phyloP scores from a whole-genome alignment of 129 eudicot species.

The Chrysanthemum seticuspe region DNA sequence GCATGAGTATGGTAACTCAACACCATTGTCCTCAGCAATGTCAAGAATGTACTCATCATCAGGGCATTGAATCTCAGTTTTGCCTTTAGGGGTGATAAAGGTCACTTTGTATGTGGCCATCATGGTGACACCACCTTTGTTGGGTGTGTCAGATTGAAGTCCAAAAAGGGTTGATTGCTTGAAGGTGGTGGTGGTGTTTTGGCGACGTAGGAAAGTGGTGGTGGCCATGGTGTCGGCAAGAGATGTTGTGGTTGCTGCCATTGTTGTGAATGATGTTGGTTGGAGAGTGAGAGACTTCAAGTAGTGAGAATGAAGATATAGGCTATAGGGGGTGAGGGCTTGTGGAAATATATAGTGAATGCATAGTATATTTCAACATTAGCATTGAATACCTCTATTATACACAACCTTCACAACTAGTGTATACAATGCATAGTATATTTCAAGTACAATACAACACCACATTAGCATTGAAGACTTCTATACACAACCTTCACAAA shows the following conservation, averaged over 20 bases:
- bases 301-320: conserved; percentile 13
- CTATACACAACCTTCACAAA: no score
- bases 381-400: no score
- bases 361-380: no score
- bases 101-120: conserved; percentile 68
- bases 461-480: no score
- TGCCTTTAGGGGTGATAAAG: conserved; percentile 66
- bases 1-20: conserved; percentile 76
- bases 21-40: conserved; percentile 53
- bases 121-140: conserved; percentile 35
- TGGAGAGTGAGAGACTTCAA: conserved; percentile 9
- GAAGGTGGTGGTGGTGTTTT: conserved; percentile 29
- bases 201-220: conserved; percentile 48
- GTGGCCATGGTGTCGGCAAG: conserved; percentile 46
- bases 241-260: conserved; percentile 40
- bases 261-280: conserved; percentile 13
- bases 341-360: conserved; percentile 29
- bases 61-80: conserved; percentile 46
- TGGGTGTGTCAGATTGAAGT: conserved; percentile 12
- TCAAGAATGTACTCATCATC: conserved; percentile 58
- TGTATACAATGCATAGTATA: no score
- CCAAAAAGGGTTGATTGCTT: conserved; percentile 33
- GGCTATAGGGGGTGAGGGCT: conserved; percentile 38
- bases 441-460: no score
- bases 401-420: no score